Evolutionary conservation across 306 rosid genomes (phyloP).

Genomic region (Vicia faba): DNA sequence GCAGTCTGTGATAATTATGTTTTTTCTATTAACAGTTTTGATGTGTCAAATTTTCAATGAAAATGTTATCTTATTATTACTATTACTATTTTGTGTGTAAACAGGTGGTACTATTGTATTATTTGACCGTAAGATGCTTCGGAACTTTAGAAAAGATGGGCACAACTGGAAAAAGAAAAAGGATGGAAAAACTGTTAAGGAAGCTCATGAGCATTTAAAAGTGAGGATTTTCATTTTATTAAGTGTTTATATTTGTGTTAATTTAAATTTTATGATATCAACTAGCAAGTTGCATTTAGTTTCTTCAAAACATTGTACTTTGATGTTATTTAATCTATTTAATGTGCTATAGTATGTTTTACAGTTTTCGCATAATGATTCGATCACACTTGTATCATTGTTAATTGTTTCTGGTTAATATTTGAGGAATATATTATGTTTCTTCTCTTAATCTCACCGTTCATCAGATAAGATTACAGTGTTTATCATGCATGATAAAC

Average conservation of each 20-base stretch:
- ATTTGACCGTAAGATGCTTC: slow-evolving; percentile 91
- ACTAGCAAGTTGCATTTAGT: slow-evolving; percentile 6
- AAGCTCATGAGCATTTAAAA: slow-evolving; percentile 98
- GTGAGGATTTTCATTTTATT: slow-evolving; percentile 56
- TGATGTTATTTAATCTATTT: slow-evolving; percentile 19
- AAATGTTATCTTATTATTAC: slow-evolving; percentile 13
- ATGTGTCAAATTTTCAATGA: no score
- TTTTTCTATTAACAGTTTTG: no score
- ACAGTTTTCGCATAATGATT: slow-evolving; percentile 11
- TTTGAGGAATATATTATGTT: slow-evolving; percentile 22
- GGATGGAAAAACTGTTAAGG: slow-evolving; percentile 96
- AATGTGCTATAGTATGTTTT: slow-evolving; percentile 15
- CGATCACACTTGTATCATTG: slow-evolving; percentile 3
- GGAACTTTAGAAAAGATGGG: slow-evolving; percentile 94
- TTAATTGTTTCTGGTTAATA: slow-evolving; percentile 23
- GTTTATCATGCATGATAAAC: slow-evolving; percentile 12
- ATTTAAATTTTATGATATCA: slow-evolving; percentile 1
- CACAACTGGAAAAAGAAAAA: slow-evolving; percentile 98
- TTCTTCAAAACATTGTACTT: slow-evolving; percentile 15
- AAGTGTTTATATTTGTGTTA: slow-evolving; percentile 18
- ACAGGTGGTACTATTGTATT: slow-evolving; percentile 84
- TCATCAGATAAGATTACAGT: slow-evolving; percentile 11
- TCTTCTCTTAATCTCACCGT: not conserved
- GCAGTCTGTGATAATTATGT: no score
- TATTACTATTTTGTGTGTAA: slow-evolving; percentile 33